These are phyloP conservation scores for Ciborinia camelliae DNA, from an alignment of 2,329 filamentous ascomycete species.

Conservation along the genomic window DNA sequence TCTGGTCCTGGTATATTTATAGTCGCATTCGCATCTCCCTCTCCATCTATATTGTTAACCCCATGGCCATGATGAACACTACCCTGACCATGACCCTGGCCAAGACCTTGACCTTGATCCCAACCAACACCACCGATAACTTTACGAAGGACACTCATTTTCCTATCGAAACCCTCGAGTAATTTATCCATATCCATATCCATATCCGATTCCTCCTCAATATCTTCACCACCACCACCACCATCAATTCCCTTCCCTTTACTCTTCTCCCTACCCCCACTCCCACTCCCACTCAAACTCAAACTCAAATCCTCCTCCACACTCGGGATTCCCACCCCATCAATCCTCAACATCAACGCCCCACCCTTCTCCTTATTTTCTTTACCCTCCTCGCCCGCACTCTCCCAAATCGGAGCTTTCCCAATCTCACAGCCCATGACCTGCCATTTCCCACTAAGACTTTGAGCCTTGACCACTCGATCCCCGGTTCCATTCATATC, in stretches of 20 bases:
- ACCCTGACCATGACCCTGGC: too few species aligned
- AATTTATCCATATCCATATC: slow-evolving; percentile 50
- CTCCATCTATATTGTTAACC: neutral
- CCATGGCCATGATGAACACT: neutral
- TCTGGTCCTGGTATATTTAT: neutral
- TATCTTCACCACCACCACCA: slow-evolving; percentile 11
- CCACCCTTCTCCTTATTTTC: slow-evolving; percentile 24
- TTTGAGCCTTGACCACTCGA: slow-evolving; percentile 65
- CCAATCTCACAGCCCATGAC: slow-evolving; percentile 52
- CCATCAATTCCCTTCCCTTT: slow-evolving; percentile 15
- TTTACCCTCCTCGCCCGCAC: slow-evolving; percentile 43
- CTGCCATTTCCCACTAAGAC: slow-evolving; percentile 72
- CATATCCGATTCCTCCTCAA: slow-evolving; percentile 46
- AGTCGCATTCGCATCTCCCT: slow-evolving; percentile 17
- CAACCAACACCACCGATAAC: slow-evolving; percentile 42
- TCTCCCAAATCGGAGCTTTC: slow-evolving; percentile 59
- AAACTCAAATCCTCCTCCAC: slow-evolving; percentile 2
- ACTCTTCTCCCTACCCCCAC: slow-evolving; percentile 9
- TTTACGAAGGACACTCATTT: slow-evolving; percentile 53
- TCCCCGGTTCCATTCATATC: slow-evolving; percentile 51
- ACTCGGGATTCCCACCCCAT: slow-evolving; percentile 45
- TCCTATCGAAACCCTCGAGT: slow-evolving; percentile 55
- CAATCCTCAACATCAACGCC: slow-evolving; percentile 57
- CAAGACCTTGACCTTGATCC: slow-evolving; percentile 22
- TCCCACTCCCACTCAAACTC: slow-evolving; percentile 12